phyloP scores from a whole-genome alignment of 345 rosid species.

The Ceriops tagal region DNA sequence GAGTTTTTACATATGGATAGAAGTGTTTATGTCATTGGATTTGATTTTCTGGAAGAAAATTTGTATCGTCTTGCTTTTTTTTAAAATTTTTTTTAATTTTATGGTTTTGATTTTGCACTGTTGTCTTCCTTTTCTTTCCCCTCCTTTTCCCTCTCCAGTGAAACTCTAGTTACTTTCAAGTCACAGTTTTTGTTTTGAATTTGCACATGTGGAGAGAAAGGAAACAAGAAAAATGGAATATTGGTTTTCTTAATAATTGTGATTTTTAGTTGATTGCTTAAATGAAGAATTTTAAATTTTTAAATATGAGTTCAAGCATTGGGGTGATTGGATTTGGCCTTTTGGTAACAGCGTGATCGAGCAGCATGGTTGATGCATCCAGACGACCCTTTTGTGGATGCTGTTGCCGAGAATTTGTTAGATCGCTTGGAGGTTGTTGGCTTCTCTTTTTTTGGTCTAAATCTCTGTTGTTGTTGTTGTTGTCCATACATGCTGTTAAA shows the following conservation, averaged over 20 bases:
- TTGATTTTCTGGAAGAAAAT: conserved; percentile 6
- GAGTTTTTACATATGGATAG: background rate
- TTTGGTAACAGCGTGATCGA: conserved; percentile 76
- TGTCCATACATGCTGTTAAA: background rate
- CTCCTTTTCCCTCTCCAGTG: too few relatives aligned
- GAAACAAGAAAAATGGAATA: background rate
- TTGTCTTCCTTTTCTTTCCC: too few relatives aligned
- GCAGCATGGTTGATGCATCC: conserved; percentile 84
- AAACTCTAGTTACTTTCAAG: too few relatives aligned
- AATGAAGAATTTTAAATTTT: background rate
- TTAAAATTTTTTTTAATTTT: too few relatives aligned
- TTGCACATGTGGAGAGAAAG: too few relatives aligned
- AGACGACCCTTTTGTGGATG: conserved; percentile 62
- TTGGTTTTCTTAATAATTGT: background rate
- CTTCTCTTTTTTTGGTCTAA: background rate
- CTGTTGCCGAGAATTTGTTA: conserved; percentile 84
- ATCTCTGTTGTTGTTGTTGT: background rate
- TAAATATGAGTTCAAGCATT: background rate
- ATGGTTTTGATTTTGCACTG: too few relatives aligned
- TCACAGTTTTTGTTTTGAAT: too few relatives aligned
- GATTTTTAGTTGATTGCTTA: background rate
- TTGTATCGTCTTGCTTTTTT: too few relatives aligned
- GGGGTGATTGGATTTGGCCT: conserved; percentile 11
- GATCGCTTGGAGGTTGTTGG: conserved; percentile 79
- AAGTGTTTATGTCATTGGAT: background rate